Percentiles rank a stretch among this genome's conserved stretches.
Evolutionary conservation across 345 rosid genomes (phyloP).

Genomic region (Theobroma cacao): DNA sequence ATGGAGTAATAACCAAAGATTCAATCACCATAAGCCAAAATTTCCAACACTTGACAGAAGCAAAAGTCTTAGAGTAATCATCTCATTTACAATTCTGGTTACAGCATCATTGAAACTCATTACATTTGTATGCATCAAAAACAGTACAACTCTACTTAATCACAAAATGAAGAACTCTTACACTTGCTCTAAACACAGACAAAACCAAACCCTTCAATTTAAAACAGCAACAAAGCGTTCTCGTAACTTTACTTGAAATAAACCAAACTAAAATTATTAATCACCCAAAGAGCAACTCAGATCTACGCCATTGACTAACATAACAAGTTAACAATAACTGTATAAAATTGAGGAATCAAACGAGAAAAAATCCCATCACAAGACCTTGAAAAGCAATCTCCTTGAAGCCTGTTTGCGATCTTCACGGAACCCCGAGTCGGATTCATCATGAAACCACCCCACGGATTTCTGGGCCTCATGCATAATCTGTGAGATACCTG

Average conservation of each 20-base stretch:
- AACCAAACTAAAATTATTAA: neutral
- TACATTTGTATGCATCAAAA: neutral
- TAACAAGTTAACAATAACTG: neutral
- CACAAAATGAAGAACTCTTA: neutral
- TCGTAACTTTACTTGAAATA: neutral
- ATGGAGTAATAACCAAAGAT: neutral
- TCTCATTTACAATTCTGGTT: neutral
- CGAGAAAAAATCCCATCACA: constrained; percentile 6
- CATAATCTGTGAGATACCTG: constrained; percentile 7
- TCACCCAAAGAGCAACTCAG: neutral
- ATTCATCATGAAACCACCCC: constrained; percentile 3
- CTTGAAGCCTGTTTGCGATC: constrained; percentile 3
- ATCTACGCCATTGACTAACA: neutral
- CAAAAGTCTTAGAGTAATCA: neutral
- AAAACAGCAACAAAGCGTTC: neutral
- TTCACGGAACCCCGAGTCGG: neutral
- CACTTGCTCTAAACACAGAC: neutral
- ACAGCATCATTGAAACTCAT: neutral
- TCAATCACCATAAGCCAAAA: neutral
- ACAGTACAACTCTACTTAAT: neutral
- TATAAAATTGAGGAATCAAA: neutral
- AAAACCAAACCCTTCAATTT: neutral
- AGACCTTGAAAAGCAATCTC: neutral
- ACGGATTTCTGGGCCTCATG: constrained; percentile 7
- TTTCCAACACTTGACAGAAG: neutral